These are phyloP conservation scores for Potentilla sterilis DNA, from an alignment of 306 rosid species.

Conservation along the genomic window DNA sequence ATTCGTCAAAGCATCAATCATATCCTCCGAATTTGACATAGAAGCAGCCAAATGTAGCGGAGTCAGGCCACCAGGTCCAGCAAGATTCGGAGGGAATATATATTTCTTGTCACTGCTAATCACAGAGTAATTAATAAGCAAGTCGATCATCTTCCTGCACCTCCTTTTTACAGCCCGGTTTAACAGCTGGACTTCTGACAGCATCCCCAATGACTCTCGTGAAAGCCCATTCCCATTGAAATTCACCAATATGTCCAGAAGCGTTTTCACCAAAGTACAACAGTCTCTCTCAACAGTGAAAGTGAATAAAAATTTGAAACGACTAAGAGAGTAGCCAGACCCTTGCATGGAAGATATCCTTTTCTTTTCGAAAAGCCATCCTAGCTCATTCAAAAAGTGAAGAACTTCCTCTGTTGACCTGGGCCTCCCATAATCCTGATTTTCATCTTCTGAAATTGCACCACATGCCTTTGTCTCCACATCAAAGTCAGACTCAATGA, in stretches of 20 bases:
- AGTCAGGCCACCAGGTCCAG: constrained; percentile 76
- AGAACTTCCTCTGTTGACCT: constrained; percentile 69
- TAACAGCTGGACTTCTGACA: constrained; percentile 69
- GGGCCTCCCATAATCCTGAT: constrained; percentile 42
- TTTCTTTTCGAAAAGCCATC: constrained; percentile 86
- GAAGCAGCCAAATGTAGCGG: constrained; percentile 94
- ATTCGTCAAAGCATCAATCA: constrained; percentile 70
- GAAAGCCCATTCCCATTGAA: constrained; percentile 48
- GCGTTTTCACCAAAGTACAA: constrained; percentile 60
- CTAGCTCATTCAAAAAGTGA: constrained; percentile 83
- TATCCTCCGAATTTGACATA: constrained; percentile 54
- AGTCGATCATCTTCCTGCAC: constrained; percentile 63
- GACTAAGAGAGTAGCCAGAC: constrained; percentile 54
- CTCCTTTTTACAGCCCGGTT: constrained; percentile 79
- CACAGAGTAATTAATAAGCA: constrained; percentile 59
- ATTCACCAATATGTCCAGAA: constrained; percentile 65
- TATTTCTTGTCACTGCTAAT: constrained; percentile 41
- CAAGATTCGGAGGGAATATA: constrained; percentile 72
- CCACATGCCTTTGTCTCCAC: constrained; percentile 39
- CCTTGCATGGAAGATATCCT: constrained; percentile 38
- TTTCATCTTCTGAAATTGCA: constrained; percentile 50
- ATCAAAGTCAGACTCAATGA: constrained; percentile 66
- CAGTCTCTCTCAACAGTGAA: constrained; percentile 76
- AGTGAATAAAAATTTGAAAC: constrained; percentile 71
- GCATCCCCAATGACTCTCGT: constrained; percentile 52